Conservation (phyloP, 2,329 filamentous ascomycete species). For the Colletotrichum sansevieriae region DNA sequence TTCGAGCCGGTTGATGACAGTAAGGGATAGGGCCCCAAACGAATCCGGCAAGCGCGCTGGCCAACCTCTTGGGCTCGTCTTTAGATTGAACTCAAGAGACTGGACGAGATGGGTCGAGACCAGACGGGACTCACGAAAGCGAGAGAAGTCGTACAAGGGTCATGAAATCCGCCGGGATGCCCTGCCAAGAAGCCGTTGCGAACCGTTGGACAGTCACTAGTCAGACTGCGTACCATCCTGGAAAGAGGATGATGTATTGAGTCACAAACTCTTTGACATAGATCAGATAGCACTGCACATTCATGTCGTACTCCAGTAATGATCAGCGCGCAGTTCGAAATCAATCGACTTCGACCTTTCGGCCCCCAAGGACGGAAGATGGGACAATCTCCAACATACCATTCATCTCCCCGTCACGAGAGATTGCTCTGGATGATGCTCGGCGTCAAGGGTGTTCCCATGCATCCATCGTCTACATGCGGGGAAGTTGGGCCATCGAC, state of each 20-base stretch:
- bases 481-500: conserved; percentile 30
- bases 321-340: no score
- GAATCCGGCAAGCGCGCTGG: conserved; percentile 16
- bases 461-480: conserved; percentile 16
- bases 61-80: conserved; percentile 7
- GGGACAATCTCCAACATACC: not conserved
- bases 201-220: conserved; percentile 5
- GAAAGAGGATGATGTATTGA: no score
- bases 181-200: conserved; percentile 15
- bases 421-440: conserved; percentile 8
- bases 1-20: not conserved
- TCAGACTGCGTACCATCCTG: no score
- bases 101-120: not conserved
- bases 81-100: conserved; percentile 15
- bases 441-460: conserved; percentile 22
- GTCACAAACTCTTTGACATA: no score
- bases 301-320: no score
- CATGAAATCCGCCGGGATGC: not conserved
- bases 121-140: not conserved
- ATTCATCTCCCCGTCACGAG: conserved; percentile 13
- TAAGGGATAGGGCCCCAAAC: not conserved
- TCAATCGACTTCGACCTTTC: not conserved
- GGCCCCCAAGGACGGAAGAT: not conserved
- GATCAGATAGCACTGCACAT: no score
- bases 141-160: not conserved